A percentile compares a stretch with the other conserved stretches of the same genome.
These are phyloP conservation scores for Tolypocladium sp. DNA, from an alignment of 2,329 filamentous ascomycete genomes.

Conservation along the genomic window DNA sequence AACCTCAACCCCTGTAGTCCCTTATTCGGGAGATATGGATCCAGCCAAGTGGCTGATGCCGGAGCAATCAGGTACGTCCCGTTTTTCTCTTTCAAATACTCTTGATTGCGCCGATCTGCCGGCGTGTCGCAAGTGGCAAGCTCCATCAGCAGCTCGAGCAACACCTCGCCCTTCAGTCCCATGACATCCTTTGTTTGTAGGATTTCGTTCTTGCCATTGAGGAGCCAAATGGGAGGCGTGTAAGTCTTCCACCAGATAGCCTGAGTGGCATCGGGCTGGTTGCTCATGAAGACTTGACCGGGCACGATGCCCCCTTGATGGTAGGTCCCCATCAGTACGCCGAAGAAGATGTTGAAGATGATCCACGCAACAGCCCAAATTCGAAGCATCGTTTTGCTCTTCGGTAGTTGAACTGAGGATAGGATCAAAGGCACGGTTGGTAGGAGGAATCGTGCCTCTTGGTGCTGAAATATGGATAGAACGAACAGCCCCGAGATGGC, in stretches of 20 bases:
- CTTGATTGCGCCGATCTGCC: conserved; percentile 42
- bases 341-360: conserved; percentile 58
- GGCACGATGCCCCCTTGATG: conserved; percentile 74
- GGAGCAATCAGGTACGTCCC: conserved; percentile 67
- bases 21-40: conserved; percentile 52
- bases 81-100: conserved; percentile 51
- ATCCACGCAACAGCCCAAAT: conserved; percentile 56
- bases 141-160: conserved; percentile 49
- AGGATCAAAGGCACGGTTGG: conserved; percentile 70
- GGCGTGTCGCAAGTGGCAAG: conserved; percentile 55
- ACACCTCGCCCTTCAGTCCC: conserved; percentile 52
- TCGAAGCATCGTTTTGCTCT: conserved; percentile 35
- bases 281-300: conserved; percentile 65
- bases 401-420: conserved; percentile 61
- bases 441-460: conserved; percentile 70
- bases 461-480: conserved; percentile 67
- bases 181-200: conserved; percentile 66
- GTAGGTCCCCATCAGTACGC: conserved; percentile 68
- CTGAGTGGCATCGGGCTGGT: conserved; percentile 57
- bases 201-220: conserved; percentile 66
- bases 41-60: conserved; percentile 60
- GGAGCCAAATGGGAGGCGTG: conserved; percentile 70
- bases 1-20: conserved; percentile 52
- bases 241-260: conserved; percentile 85
- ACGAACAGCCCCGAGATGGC: conserved; percentile 62